These are phyloP conservation scores for Camelina sativa DNA, from an alignment of 345 rosid species.

Conservation along the genomic window DNA sequence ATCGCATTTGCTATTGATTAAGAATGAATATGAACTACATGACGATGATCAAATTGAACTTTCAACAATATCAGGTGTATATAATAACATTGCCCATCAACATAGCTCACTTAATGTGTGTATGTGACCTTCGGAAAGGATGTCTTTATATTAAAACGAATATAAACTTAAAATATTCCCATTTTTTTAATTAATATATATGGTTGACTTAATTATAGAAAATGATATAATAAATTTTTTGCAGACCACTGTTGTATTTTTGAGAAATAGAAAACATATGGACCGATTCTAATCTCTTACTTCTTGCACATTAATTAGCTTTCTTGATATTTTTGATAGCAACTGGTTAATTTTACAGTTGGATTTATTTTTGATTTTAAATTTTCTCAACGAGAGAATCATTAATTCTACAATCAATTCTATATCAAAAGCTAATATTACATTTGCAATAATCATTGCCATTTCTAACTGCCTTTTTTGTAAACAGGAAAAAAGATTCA, in stretches of 20 bases:
- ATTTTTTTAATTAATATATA: conserved; percentile 6
- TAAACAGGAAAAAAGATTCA: too few species aligned
- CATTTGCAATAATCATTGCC: too few species aligned
- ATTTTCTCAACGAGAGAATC: neutral
- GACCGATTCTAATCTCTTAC: conserved; percentile 21
- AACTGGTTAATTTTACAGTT: conserved; percentile 2
- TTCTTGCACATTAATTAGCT: conserved; percentile 6
- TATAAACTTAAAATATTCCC: neutral
- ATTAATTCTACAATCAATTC: neutral
- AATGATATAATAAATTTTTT: neutral
- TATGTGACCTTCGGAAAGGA: conserved; percentile 3
- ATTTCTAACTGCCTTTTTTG: too few species aligned
- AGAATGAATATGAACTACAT: neutral
- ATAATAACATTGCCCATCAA: neutral
- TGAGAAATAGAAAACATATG: neutral
- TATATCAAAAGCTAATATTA: neutral
- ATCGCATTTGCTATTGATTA: neutral
- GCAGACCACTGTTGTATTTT: too few species aligned
- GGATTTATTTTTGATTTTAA: neutral
- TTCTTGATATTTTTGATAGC: conserved; percentile 28
- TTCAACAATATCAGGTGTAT: neutral
- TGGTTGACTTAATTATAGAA: conserved; percentile 22
- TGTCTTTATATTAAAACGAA: conserved; percentile 15
- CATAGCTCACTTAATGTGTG: conserved; percentile 2
- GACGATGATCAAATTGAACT: neutral